phyloP scores from a whole-genome alignment of 1,139 yeast genomes.

The Barnettozyma hawaiiensis region DNA sequence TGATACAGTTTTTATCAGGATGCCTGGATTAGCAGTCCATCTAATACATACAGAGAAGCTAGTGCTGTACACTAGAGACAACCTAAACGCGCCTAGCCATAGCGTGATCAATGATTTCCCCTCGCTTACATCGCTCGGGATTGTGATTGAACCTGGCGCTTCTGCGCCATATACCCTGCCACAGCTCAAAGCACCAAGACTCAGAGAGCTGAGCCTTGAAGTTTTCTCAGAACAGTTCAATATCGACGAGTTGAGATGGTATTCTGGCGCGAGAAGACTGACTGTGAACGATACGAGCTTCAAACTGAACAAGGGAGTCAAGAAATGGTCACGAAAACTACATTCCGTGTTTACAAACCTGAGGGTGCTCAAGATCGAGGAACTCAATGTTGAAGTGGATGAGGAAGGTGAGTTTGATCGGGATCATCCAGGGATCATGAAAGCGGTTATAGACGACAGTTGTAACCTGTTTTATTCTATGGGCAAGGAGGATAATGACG shows the following conservation, averaged over 20 bases:
- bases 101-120: background rate
- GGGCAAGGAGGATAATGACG: too few relatives aligned
- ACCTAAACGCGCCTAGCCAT: background rate
- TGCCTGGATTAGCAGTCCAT: background rate
- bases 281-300: background rate
- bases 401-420: background rate
- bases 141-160: background rate
- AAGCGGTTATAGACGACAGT: background rate
- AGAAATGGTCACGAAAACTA: background rate
- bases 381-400: background rate
- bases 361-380: background rate
- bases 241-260: background rate
- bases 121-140: background rate
- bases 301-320: background rate
- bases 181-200: background rate
- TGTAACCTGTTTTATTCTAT: background rate
- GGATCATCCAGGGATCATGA: background rate
- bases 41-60: background rate
- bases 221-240: background rate
- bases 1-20: background rate
- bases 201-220: background rate
- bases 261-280: background rate
- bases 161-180: background rate
- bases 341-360: background rate
- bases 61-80: background rate